Evolutionary conservation across 1,139 yeast species (phyloP).

Genomic region (Taiozyma sp.): DNA sequence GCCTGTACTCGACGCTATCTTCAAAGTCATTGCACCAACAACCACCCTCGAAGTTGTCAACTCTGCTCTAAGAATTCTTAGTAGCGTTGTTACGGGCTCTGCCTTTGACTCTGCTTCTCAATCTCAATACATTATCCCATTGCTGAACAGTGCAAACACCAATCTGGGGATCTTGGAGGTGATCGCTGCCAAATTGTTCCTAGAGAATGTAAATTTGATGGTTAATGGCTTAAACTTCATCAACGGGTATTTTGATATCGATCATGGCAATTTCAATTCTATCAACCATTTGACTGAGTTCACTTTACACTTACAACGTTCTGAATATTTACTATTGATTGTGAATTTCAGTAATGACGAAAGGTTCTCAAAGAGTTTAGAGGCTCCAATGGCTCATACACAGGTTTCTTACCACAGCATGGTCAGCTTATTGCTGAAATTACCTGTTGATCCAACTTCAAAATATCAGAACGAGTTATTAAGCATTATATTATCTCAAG

Average conservation of each 20-base stretch:
- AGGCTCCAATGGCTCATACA: constrained; percentile 10
- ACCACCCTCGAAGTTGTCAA: constrained; percentile 5
- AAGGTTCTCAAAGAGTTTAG: constrained; percentile 9
- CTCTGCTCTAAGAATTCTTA: constrained; percentile 12
- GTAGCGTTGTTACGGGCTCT: constrained; percentile 13
- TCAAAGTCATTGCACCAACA: constrained; percentile 7
- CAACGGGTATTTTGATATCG: constrained; percentile 15
- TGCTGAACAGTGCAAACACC: constrained; percentile 16
- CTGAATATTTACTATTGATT: constrained; percentile 15
- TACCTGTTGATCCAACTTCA: constrained; percentile 14
- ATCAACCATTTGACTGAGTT: constrained; percentile 18
- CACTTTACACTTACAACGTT: constrained; percentile 16
- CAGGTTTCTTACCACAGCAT: constrained; percentile 7
- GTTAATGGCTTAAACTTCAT: constrained; percentile 16
- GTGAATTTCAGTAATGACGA: constrained; percentile 13
- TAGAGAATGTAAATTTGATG: constrained; percentile 19
- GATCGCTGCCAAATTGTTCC: constrained; percentile 14
- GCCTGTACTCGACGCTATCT: constrained; percentile 6
- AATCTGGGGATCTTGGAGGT: constrained; percentile 13
- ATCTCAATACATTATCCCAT: constrained; percentile 13
- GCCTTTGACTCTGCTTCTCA: constrained; percentile 11
- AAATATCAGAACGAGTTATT: constrained; percentile 18
- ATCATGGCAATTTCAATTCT: constrained; percentile 17
- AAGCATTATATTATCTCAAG: constrained; percentile 11
- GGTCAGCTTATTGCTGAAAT: constrained; percentile 10